phyloP scores from a whole-genome alignment of 768 basidiomycete genomes.

The Lactarius tabidus region DNA sequence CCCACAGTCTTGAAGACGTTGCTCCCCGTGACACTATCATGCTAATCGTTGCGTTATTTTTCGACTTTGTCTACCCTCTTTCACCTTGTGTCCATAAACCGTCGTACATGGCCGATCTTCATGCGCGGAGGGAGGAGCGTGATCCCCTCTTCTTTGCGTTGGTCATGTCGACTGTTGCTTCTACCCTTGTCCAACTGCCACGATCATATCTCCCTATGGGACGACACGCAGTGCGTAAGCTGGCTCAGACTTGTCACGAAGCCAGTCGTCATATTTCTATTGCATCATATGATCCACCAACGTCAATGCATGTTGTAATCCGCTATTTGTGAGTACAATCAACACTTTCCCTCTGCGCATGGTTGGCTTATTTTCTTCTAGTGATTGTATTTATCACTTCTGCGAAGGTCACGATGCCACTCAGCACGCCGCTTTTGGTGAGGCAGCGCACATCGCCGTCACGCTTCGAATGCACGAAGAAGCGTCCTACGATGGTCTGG shows the following conservation, averaged over 20 bases:
- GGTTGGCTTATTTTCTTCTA: conserved; percentile 31
- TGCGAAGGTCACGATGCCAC: conserved; percentile 86
- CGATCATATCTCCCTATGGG: conserved; percentile 87
- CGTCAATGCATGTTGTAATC: conserved; percentile 79
- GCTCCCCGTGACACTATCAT: conserved; percentile 78
- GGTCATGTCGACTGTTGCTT: conserved; percentile 85
- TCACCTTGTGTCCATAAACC: conserved; percentile 91
- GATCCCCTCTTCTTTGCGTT: conserved; percentile 89
- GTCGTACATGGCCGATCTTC: conserved; percentile 87
- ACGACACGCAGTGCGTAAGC: conserved; percentile 73
- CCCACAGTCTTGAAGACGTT: conserved; percentile 74
- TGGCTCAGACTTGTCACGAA: conserved; percentile 79
- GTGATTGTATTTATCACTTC: conserved; percentile 83
- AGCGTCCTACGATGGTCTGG: conserved; percentile 72
- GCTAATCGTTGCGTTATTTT: conserved; percentile 83
- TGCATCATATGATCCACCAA: conserved; percentile 78
- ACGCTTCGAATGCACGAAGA: conserved; percentile 86
- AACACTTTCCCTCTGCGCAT: conserved; percentile 11
- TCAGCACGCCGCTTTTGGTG: conserved; percentile 83
- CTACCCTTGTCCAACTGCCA: conserved; percentile 85
- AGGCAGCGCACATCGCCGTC: conserved; percentile 79
- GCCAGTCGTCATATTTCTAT: conserved; percentile 79
- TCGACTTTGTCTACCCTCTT: conserved; percentile 89
- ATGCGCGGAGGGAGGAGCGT: conserved; percentile 72
- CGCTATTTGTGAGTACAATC: conserved; percentile 71